phyloP scores from a whole-genome alignment of 306 rosid species.

The Acmispon strigosus region DNA sequence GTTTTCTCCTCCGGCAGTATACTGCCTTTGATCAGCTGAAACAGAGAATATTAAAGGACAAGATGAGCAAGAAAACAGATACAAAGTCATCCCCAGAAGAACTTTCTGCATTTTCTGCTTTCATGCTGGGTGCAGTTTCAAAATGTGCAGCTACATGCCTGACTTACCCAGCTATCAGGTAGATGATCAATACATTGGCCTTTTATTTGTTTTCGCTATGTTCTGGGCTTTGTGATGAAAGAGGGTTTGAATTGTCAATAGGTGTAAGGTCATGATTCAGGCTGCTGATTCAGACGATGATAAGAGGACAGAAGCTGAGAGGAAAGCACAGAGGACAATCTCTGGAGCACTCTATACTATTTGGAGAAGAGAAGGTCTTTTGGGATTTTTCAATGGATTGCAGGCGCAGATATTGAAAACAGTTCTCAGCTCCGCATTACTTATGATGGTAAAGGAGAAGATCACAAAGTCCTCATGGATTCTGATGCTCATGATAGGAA shows the following conservation, averaged over 20 bases:
- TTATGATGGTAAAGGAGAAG: conserved; percentile 90
- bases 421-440: conserved; percentile 84
- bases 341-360: conserved; percentile 61
- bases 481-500: conserved; percentile 53
- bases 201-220: conserved; percentile 14
- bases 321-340: conserved; percentile 51
- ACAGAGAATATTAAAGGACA: conserved; percentile 45
- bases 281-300: conserved; percentile 64
- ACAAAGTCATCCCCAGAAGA: conserved; percentile 60
- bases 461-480: conserved; percentile 77
- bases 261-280: conserved; percentile 91
- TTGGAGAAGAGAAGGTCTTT: conserved; percentile 72
- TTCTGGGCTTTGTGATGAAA: not conserved
- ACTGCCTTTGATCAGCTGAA: conserved; percentile 88
- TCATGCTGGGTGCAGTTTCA: conserved; percentile 79
- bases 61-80: conserved; percentile 41
- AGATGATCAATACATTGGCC: conserved; percentile 3
- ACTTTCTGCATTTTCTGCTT: conserved; percentile 82
- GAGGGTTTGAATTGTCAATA: conserved; percentile 30
- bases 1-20: conserved; percentile 44
- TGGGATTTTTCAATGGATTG: conserved; percentile 90
- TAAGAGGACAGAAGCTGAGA: conserved; percentile 35
- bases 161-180: conserved; percentile 99
- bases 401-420: conserved; percentile 91
- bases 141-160: conserved; percentile 85